Evolutionary conservation across 108 stramenopile species (phyloP).

Genomic region (Nitzschia inconspicua): DNA sequence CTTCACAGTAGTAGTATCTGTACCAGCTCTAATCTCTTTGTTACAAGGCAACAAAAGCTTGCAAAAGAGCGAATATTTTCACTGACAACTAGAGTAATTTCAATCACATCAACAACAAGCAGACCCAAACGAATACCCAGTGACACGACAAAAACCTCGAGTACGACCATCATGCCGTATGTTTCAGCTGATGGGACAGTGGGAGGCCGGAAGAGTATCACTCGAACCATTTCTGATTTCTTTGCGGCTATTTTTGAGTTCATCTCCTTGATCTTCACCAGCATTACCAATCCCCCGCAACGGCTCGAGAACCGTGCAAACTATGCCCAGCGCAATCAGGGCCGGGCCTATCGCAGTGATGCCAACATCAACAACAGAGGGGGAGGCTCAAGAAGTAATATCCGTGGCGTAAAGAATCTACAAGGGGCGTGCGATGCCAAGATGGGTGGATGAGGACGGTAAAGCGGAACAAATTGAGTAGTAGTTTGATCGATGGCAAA

Average conservation of each 20-base stretch:
- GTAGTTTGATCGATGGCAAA: no score
- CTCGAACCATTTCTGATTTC: slow-evolving; percentile 27
- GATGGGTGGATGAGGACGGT: no score
- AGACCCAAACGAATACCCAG: no score
- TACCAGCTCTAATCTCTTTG: no score
- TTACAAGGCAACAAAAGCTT: no score
- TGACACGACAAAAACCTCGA: no score
- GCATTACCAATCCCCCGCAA: slow-evolving; percentile 32
- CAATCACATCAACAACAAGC: no score
- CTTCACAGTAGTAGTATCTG: no score
- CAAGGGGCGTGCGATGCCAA: slow-evolving; percentile 14
- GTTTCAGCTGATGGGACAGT: slow-evolving; percentile 27
- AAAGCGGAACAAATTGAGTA: no score
- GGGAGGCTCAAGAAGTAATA: slow-evolving; percentile 16
- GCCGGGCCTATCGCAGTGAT: slow-evolving; percentile 6
- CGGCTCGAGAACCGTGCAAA: slow-evolving; percentile 10
- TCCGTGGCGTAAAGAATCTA: slow-evolving; percentile 29
- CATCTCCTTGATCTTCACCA: slow-evolving; percentile 27
- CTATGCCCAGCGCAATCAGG: slow-evolving; percentile 21
- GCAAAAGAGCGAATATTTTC: no score
- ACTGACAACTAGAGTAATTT: no score
- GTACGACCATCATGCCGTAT: slow-evolving; percentile 26
- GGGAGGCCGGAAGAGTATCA: slow-evolving; percentile 15
- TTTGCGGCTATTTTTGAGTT: slow-evolving; percentile 25
- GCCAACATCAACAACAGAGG: background rate